Conservation (phyloP, 225 moss, liverwort and hornwort genomes). For the Thuidium tamariscinum region DNA sequence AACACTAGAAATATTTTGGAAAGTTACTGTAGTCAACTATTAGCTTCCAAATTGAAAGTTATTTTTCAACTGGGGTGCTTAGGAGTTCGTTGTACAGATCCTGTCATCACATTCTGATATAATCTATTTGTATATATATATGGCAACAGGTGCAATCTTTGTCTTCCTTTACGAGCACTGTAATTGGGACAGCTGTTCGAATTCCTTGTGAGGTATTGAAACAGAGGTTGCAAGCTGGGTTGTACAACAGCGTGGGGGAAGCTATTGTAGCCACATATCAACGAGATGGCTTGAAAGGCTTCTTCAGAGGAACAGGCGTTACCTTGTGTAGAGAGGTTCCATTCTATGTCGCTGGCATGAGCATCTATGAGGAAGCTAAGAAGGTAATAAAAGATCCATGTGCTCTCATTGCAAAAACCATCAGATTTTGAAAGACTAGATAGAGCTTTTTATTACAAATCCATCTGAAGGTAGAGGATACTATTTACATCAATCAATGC, state of each 20-base stretch:
- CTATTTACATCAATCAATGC: background rate
- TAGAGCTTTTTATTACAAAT: background rate
- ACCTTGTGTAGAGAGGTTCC: constrained; percentile 55
- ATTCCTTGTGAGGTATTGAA: constrained; percentile 63
- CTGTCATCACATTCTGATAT: background rate
- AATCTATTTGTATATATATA: background rate
- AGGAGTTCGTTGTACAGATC: background rate
- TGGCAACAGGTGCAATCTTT: constrained; percentile 40
- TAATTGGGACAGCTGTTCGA: constrained; percentile 54
- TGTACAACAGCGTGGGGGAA: constrained; percentile 54
- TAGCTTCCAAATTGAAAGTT: background rate
- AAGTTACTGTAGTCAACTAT: background rate
- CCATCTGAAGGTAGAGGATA: background rate
- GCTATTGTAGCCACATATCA: constrained; percentile 46
- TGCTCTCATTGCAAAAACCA: background rate
- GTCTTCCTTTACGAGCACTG: constrained; percentile 57
- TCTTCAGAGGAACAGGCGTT: constrained; percentile 53
- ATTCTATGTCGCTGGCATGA: constrained; percentile 61
- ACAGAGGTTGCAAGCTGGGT: constrained; percentile 51
- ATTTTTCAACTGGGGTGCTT: background rate
- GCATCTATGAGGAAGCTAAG: constrained; percentile 40
- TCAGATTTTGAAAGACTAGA: background rate
- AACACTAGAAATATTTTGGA: background rate
- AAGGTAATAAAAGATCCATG: constrained; percentile 6
- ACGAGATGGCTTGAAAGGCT: constrained; percentile 42